A percentile compares a stretch with the other conserved stretches of the same genome.
Evolutionary conservation across 2,329 filamentous ascomycete species (phyloP).

Genomic region (Harringtonia aguacate): DNA sequence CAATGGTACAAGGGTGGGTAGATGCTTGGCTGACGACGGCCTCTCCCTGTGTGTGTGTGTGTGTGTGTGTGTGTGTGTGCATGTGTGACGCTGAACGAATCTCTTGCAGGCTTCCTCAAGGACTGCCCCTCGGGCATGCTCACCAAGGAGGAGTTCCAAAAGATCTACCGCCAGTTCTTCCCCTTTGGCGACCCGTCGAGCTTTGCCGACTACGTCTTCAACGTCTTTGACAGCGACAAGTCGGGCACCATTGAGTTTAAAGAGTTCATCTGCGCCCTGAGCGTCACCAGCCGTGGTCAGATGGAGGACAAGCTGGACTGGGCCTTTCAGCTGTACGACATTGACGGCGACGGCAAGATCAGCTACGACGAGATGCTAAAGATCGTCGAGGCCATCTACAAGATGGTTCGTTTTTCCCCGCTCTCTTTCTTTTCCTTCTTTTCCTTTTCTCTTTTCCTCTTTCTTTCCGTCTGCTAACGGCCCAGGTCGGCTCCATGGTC

Average conservation of each 20-base stretch:
- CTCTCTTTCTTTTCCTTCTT: conserved; percentile 4
- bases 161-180: conserved; percentile 99
- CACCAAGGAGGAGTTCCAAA: conserved; percentile 97
- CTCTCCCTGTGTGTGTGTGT: too few species aligned
- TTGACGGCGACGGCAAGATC: conserved; percentile 97
- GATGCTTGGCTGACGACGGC: too few species aligned
- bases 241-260: conserved; percentile 98
- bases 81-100: not conserved
- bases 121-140: conserved; percentile 96
- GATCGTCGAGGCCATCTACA: conserved; percentile 99
- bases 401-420: conserved; percentile 60
- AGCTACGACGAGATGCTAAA: conserved; percentile 98
- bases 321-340: conserved; percentile 99
- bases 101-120: conserved; percentile 77
- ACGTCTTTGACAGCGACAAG: conserved; percentile 96
- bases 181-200: conserved; percentile 95
- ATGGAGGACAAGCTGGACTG: conserved; percentile 99
- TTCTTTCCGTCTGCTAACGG: not conserved
- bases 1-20: conserved; percentile 97
- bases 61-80: too few species aligned
- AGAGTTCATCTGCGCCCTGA: conserved; percentile 97
- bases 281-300: conserved; percentile 91
- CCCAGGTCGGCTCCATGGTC: conserved; percentile 93
- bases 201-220: conserved; percentile 98
- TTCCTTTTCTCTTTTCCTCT: not conserved